Base-by-base conservation (phyloP, 192 early-diverging fungal genomes). In the Umbelopsis isabellina region DNA sequence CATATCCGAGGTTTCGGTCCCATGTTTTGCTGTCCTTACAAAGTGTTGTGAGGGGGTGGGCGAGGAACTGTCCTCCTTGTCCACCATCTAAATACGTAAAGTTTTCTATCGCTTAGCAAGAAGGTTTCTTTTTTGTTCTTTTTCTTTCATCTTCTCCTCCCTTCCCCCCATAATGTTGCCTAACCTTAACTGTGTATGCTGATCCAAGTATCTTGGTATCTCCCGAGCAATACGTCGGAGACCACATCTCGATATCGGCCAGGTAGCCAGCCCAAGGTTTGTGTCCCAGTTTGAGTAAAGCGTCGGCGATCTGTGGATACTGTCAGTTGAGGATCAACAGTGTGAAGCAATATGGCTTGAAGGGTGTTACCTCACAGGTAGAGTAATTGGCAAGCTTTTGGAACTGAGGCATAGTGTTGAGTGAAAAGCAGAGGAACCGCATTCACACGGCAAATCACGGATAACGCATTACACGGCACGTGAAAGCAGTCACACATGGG, bases 141-240 rank as follows among this genome's bases (percentile, higher is more conserved):
- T 2, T 49, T 49, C 18, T 49, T 21, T 21, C 1, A 1, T 12
- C 15, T 21, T 21, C 48, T 21, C 1, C 12, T 49, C 48, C 48
- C 48, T 48, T 18, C 55, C 33, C 55, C 55, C 37, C 5, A 5
- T 25, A 13, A 35, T 30, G 55, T 66, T 30, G 18, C 35, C 46
- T 37, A 49, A 85, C 86, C 80, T 88, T 76, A 20, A 88, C 80
- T 46, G 87, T 88, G 55, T 79, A 88, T n/a, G 83, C 87, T 50
- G 84, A 82, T 0, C 87, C 87, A 75, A 88, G 74, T 51, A 85
- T 78, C 48, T 77, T 74, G 12, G 82, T 83, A 53, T 79, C 51
- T 35, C 82, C 82, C 30, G 77, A 66, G 68, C 83, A 85, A 61
- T 72, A 79, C 11, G 72, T 67, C 12, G 87, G 87, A 4, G 83